These are phyloP conservation scores for Xylaria sp. DNA, from an alignment of 2,329 filamentous ascomycete species.

Conservation along the genomic window DNA sequence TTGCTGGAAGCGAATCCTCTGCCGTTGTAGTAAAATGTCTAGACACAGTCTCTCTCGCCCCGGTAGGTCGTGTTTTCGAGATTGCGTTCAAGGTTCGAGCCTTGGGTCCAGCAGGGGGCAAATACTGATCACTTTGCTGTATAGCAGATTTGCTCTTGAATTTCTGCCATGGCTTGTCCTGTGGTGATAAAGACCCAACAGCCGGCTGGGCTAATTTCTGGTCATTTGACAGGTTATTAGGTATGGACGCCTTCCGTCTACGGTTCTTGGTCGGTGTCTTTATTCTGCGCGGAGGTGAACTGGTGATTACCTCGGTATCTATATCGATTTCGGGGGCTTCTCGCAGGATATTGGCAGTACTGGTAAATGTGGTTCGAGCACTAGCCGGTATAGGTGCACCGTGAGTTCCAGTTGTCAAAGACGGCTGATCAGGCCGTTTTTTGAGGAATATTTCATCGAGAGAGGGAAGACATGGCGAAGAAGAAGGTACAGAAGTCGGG, in stretches of 20 bases:
- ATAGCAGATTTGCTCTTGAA: constrained; percentile 40
- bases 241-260: constrained; percentile 30
- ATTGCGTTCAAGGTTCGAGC: not conserved
- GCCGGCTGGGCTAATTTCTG: constrained; percentile 21
- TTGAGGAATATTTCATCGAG: constrained; percentile 58
- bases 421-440: constrained; percentile 49
- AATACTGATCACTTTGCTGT: constrained; percentile 14
- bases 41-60: constrained; percentile 49
- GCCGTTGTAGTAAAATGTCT: constrained; percentile 42
- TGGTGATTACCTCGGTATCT: constrained; percentile 45
- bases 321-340: constrained; percentile 49
- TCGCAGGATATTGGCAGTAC: constrained; percentile 53
- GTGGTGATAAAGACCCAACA: constrained; percentile 44
- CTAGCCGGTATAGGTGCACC: constrained; percentile 52
- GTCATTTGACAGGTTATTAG: constrained; percentile 28
- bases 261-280: constrained; percentile 32
- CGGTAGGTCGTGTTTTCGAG: constrained; percentile 18
- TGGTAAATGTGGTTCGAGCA: constrained; percentile 54
- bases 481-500: constrained; percentile 54
- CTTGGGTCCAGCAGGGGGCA: not conserved
- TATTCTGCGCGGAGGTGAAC: constrained; percentile 41
- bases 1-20: constrained; percentile 24
- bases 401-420: constrained; percentile 52
- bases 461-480: constrained; percentile 66
- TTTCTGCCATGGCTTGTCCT: constrained; percentile 53